A percentile compares a stretch with the other conserved stretches of the same genome.
These are phyloP conservation scores for Vitis hybrid DNA, from an alignment of 177 flowering plant species.

Conservation along the genomic window DNA sequence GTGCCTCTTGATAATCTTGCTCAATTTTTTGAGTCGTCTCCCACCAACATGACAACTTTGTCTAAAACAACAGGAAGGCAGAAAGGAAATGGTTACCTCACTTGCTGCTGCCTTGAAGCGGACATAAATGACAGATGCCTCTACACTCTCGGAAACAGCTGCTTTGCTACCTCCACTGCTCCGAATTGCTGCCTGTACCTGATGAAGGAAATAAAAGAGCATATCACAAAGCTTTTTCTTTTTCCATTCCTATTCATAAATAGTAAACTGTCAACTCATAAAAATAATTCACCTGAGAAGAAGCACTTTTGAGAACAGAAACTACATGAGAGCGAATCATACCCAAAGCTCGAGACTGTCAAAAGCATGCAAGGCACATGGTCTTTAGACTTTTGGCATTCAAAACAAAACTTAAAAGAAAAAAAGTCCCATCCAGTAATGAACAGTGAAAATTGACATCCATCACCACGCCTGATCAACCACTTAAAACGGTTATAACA, in stretches of 20 bases:
- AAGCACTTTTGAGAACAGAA: constrained; percentile 77
- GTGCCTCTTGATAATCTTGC: too few species aligned
- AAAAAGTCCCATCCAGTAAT: background rate
- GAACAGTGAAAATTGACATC: background rate
- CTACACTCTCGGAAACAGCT: constrained; percentile 87
- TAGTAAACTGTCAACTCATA: background rate
- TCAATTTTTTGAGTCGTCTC: too few species aligned
- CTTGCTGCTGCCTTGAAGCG: constrained; percentile 97
- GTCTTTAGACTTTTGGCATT: background rate
- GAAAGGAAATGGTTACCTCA: constrained; percentile 51
- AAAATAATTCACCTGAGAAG: constrained; percentile 66
- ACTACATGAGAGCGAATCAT: constrained; percentile 88
- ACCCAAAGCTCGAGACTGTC: constrained; percentile 90
- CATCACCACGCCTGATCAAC: background rate
- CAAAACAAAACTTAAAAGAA: constrained; percentile 1
- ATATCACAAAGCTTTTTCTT: background rate
- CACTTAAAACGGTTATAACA: background rate
- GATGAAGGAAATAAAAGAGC: constrained; percentile 15
- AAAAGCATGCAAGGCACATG: constrained; percentile 3
- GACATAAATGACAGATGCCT: constrained; percentile 91
- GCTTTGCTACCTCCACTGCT: constrained; percentile 54
- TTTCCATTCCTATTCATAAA: background rate
- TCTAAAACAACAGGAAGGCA: background rate
- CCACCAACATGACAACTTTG: too few species aligned
- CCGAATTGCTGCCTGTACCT: constrained; percentile 76